phyloP scores from a whole-genome alignment of 2,329 filamentous ascomycete genomes.

The Nigrograna mackinnonii region DNA sequence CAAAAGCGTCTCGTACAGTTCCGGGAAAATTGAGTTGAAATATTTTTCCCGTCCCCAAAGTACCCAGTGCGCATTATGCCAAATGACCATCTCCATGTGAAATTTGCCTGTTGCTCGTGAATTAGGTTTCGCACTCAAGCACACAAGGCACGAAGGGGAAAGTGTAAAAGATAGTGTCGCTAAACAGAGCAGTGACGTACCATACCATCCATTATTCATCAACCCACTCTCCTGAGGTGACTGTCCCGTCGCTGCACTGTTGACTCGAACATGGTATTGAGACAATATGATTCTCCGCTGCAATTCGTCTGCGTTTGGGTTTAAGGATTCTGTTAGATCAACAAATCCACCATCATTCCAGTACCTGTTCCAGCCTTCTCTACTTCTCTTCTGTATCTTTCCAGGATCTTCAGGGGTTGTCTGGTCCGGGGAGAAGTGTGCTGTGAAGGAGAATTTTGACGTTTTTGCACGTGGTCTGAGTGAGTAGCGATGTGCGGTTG shows the following conservation, averaged over 20 bases:
- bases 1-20: slow-evolving; percentile 52
- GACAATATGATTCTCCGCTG: slow-evolving; percentile 56
- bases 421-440: neutral
- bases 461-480: neutral
- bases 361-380: slow-evolving; percentile 50
- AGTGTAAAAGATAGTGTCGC: neutral
- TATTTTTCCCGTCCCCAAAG: slow-evolving; percentile 51
- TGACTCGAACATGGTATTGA: slow-evolving; percentile 56
- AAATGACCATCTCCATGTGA: slow-evolving; percentile 57
- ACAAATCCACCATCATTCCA: slow-evolving; percentile 56
- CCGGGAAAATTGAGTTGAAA: slow-evolving; percentile 46
- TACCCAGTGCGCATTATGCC: slow-evolving; percentile 56
- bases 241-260: slow-evolving; percentile 52
- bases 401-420: slow-evolving; percentile 15
- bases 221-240: slow-evolving; percentile 53
- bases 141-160: too few species aligned
- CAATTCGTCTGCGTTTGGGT: slow-evolving; percentile 50
- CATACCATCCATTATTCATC: slow-evolving; percentile 58
- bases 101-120: slow-evolving; percentile 54
- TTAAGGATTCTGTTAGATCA: slow-evolving; percentile 47
- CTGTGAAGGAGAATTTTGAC: neutral
- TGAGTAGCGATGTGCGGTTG: neutral
- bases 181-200: too few species aligned
- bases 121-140: too few species aligned
- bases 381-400: slow-evolving; percentile 33